Conservation (phyloP, 2,329 filamentous ascomycete genomes). For the Polychaeton citri region DNA sequence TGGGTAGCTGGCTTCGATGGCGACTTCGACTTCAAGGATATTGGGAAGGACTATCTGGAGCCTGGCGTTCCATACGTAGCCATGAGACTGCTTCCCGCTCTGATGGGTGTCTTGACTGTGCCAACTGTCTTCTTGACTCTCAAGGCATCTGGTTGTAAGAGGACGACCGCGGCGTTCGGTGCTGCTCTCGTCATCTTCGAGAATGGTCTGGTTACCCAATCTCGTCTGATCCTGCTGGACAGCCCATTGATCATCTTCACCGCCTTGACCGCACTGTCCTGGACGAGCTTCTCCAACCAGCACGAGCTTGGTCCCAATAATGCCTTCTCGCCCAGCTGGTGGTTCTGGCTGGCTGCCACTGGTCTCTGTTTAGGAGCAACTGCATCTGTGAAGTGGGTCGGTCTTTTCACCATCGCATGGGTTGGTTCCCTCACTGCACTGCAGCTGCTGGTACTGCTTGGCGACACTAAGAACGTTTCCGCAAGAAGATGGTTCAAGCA, state of each 20-base stretch:
- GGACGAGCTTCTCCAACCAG: conserved; percentile 89
- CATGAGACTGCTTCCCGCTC: conserved; percentile 85
- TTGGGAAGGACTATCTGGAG: conserved; percentile 96
- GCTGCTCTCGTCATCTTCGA: conserved; percentile 86
- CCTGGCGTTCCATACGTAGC: conserved; percentile 91
- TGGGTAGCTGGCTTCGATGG: conserved; percentile 93
- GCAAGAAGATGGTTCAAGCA: conserved; percentile 82
- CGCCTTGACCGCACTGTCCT: conserved; percentile 78
- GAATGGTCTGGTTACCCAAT: conserved; percentile 90
- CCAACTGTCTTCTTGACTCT: conserved; percentile 91
- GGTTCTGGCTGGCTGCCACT: conserved; percentile 89
- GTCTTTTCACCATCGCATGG: conserved; percentile 97
- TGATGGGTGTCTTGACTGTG: conserved; percentile 77
- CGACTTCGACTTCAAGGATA: conserved; percentile 97
- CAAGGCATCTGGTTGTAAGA: conserved; percentile 80
- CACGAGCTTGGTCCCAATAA: conserved; percentile 82
- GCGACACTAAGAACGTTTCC: conserved; percentile 75
- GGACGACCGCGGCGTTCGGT: conserved; percentile 70
- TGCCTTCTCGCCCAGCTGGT: conserved; percentile 84
- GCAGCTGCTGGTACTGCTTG: conserved; percentile 90
- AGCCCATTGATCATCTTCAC: conserved; percentile 90
- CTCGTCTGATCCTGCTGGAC: conserved; percentile 87
- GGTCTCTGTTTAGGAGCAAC: conserved; percentile 83
- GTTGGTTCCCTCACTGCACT: conserved; percentile 80
- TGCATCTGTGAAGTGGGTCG: conserved; percentile 96